phyloP scores from a whole-genome alignment of 208 protist genomes.

The Wallacemonas rigidus region DNA sequence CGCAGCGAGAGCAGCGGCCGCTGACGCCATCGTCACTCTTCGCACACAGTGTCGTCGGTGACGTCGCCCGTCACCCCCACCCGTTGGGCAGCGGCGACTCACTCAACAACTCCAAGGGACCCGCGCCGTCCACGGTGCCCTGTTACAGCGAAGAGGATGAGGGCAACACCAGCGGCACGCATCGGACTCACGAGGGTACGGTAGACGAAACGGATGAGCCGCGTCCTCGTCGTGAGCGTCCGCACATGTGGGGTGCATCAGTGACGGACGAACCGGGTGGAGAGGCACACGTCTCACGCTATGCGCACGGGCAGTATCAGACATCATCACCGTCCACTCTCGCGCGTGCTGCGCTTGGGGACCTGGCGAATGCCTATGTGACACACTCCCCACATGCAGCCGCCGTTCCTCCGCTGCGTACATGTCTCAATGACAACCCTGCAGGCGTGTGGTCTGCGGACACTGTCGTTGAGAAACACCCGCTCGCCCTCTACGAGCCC shows the following conservation, averaged over 20 bases:
- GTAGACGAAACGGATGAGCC: no score
- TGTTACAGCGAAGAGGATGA: conserved; percentile 11
- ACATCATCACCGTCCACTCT: neutral
- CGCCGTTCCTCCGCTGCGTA: neutral
- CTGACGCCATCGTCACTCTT: neutral
- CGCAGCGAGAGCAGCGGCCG: no score
- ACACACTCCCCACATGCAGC: neutral
- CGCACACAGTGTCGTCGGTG: no score
- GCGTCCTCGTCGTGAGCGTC: no score
- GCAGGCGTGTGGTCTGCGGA: neutral
- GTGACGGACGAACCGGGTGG: no score
- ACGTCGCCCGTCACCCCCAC: no score
- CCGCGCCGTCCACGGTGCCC: conserved; percentile 5
- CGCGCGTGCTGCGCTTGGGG: no score
- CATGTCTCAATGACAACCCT: neutral
- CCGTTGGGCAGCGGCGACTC: no score
- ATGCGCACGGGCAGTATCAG: neutral
- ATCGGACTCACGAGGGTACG: no score
- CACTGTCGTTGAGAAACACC: neutral
- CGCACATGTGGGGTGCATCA: no score
- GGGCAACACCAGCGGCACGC: neutral
- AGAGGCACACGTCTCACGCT: neutral
- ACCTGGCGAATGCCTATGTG: no score
- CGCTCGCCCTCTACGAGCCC: conserved; percentile 2
- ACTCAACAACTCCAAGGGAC: neutral